These are phyloP conservation scores for Metschnikowia reukaufii DNA, from an alignment of 805 yeast species.

Conservation along the genomic window DNA sequence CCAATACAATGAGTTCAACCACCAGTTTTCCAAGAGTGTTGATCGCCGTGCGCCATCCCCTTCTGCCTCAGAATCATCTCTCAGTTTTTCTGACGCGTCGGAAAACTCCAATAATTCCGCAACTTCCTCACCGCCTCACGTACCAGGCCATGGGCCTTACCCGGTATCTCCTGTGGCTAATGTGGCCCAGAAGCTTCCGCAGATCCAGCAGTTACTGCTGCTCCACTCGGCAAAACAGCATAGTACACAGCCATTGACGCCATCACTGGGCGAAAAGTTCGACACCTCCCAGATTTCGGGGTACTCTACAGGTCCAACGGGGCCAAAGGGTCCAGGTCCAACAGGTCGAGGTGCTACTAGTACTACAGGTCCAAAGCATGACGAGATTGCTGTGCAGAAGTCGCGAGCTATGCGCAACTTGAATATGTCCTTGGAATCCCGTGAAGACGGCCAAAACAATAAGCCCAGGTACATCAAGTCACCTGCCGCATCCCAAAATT, in stretches of 20 bases:
- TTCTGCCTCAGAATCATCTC: no score
- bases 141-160: constrained; percentile 12
- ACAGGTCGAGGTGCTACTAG: no score
- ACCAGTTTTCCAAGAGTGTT: constrained; percentile 34
- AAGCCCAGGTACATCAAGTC: constrained; percentile 35
- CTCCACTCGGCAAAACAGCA: constrained; percentile 13
- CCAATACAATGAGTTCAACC: constrained; percentile 42
- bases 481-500: constrained; percentile 20
- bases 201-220: constrained; percentile 19
- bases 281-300: constrained; percentile 1
- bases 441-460: constrained; percentile 4
- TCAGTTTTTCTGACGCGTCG: no score
- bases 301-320: not conserved
- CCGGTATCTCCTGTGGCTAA: constrained; percentile 2
- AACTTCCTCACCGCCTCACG: constrained; percentile 11
- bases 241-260: constrained; percentile 15
- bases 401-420: constrained; percentile 8
- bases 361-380: no score
- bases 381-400: constrained; percentile 2
- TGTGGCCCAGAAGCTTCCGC: constrained; percentile 15
- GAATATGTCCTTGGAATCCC: constrained; percentile 4
- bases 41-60: constrained; percentile 14
- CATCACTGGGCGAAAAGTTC: constrained; percentile 17
- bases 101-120: not conserved
- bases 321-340: no score